Evolutionary conservation across 75 land plant species (phyloP).

Genomic region (Picea sitchensis): DNA sequence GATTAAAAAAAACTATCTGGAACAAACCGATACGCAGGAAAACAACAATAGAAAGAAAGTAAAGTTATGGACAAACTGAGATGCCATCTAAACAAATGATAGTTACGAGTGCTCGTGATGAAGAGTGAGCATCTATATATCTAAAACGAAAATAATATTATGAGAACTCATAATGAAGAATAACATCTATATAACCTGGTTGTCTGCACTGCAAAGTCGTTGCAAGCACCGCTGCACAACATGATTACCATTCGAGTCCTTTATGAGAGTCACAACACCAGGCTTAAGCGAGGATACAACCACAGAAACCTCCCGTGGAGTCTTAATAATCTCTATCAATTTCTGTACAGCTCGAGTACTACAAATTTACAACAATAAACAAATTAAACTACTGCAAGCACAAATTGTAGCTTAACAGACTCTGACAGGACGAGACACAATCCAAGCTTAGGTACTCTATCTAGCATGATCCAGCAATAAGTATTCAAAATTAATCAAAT

Average conservation of each 20-base stretch:
- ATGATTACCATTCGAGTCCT: slow-evolving; percentile 76
- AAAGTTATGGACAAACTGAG: too few species aligned
- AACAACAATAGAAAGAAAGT: too few species aligned
- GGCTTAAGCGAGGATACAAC: slow-evolving; percentile 45
- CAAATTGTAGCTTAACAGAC: background rate
- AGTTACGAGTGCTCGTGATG: too few species aligned
- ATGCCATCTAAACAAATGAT: too few species aligned
- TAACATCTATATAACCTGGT: slow-evolving; percentile 31
- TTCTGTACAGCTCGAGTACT: slow-evolving; percentile 92
- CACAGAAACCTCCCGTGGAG: slow-evolving; percentile 50
- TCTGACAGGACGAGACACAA: background rate
- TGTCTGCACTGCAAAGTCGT: slow-evolving; percentile 42
- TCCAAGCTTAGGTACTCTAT: too few species aligned
- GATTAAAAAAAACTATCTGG: too few species aligned
- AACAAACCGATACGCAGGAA: too few species aligned
- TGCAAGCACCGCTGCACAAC: slow-evolving; percentile 78
- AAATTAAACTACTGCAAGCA: background rate
- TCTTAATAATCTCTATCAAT: slow-evolving; percentile 61
- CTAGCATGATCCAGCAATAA: too few species aligned
- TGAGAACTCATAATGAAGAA: too few species aligned
- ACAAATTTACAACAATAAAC: slow-evolving; percentile 2
- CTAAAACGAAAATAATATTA: too few species aligned
- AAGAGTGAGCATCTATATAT: too few species aligned
- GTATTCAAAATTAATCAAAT: too few species aligned
- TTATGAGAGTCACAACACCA: slow-evolving; percentile 58